Base-by-base conservation (phyloP, 2,329 filamentous ascomycete genomes). In the Laburnicola sp. region DNA sequence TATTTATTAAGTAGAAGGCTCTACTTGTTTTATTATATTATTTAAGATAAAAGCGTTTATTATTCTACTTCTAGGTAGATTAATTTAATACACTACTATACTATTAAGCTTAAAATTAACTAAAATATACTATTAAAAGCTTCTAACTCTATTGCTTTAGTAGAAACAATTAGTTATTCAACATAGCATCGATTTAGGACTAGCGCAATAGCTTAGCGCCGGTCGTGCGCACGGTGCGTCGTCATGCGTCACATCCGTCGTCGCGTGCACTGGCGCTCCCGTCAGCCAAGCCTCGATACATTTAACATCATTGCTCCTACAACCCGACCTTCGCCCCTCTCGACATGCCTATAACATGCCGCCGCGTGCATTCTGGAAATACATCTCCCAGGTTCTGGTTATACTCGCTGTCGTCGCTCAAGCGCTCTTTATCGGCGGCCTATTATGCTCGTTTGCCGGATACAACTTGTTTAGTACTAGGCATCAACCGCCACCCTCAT, bases 271-370 rank as follows among this genome's bases (percentile, higher is more conserved):
- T 10, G 40, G 34, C 40, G 34, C 40, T 26, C 26, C 31, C 41
- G 27, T 49, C 41, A 41, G 34, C 35, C 50, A 48, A n/a, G 45
- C 36, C 43, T 45, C 46, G 25, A 44, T 25, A 42, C 35, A 53
- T 36, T 41, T 34, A 53, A 27, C 46, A 53, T 8, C 34, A 22
- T 48, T 46, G 30, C 40, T 27, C 21, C 36, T 26, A 28, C 21
- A 27, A 35, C 11, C 11, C 34, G 8, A 41, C 36, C 31, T 23
- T 40, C 46, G 36, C 28, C 37, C 32, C 36, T 48, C 40, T 10
- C 40, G 48, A 55, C 31, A 55, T 55, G 52, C 41, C 45, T 37
- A 42, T 55, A 51, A 51, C 40, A 55, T 55, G 52, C 44, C 40
- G 28, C 39, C 45, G 36, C 44, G 34, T 40, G 49, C 45, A 32